phyloP scores from a whole-genome alignment of 768 basidiomycete genomes.

The Bullera alba region DNA sequence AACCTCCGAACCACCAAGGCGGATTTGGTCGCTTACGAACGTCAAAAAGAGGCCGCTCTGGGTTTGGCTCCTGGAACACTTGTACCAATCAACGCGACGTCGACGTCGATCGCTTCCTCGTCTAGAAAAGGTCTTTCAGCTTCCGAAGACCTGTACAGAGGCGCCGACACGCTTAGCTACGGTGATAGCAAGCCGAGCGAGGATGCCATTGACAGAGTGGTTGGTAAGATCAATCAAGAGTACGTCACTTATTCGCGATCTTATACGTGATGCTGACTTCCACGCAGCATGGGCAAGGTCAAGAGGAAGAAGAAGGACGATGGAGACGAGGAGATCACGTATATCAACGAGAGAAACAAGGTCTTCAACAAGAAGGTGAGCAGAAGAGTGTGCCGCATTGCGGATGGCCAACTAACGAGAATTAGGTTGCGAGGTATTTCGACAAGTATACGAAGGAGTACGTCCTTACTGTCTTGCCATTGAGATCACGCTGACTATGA shows the following conservation, averaged over 20 bases:
- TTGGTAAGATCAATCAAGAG: slow-evolving; percentile 89
- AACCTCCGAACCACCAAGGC: slow-evolving; percentile 82
- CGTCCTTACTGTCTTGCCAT: neutral
- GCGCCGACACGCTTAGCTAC: slow-evolving; percentile 85
- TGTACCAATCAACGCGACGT: slow-evolving; percentile 43
- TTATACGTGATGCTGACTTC: neutral
- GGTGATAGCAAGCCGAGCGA: slow-evolving; percentile 92
- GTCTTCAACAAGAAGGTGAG: slow-evolving; percentile 85
- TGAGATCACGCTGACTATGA: slow-evolving; percentile 5
- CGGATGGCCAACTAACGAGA: neutral
- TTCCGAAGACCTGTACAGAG: slow-evolving; percentile 76
- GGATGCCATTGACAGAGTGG: slow-evolving; percentile 87
- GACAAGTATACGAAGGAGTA: slow-evolving; percentile 89
- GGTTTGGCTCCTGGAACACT: slow-evolving; percentile 68
- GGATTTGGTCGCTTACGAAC: slow-evolving; percentile 76
- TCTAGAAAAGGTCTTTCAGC: slow-evolving; percentile 49
- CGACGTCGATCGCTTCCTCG: slow-evolving; percentile 5
- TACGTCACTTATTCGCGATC: slow-evolving; percentile 50
- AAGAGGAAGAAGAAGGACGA: slow-evolving; percentile 89
- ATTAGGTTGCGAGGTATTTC: slow-evolving; percentile 84
- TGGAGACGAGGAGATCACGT: slow-evolving; percentile 91
- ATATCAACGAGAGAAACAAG: slow-evolving; percentile 96
- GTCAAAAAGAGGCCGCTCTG: slow-evolving; percentile 77
- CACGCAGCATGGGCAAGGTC: slow-evolving; percentile 58
- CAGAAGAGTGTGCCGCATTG: neutral